Percentiles rank a stretch among this genome's conserved stretches.
Conservation (phyloP, 768 basidiomycete genomes). For the Phaeolepiota aurea region DNA sequence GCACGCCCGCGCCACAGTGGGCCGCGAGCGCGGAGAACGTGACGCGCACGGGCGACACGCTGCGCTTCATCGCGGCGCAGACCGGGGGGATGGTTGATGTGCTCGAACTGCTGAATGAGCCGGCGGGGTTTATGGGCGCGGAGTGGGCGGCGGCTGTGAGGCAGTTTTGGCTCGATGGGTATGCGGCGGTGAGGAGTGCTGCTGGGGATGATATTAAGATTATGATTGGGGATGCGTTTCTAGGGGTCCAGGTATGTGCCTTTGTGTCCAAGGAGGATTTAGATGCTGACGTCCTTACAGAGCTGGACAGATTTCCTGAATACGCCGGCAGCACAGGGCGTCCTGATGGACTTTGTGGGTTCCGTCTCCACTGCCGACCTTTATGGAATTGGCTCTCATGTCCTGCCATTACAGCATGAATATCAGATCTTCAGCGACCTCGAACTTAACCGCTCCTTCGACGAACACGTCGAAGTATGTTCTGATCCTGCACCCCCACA, state of each 20-base stretch:
- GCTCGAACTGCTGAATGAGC: constrained; percentile 66
- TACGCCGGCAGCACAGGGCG: constrained; percentile 41
- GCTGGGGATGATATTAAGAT: constrained; percentile 42
- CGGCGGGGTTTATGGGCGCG: constrained; percentile 42
- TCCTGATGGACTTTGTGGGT: constrained; percentile 59
- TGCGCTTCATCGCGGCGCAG: constrained; percentile 44
- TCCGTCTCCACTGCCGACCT: neutral
- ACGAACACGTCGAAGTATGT: constrained; percentile 49
- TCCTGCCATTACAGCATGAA: constrained; percentile 37
- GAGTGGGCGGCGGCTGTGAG: constrained; percentile 34
- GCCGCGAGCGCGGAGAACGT: constrained; percentile 40
- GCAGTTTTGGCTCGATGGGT: constrained; percentile 54
- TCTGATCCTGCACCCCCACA: neutral
- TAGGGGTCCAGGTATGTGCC: constrained; percentile 39
- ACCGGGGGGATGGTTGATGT: constrained; percentile 51
- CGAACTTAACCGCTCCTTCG: constrained; percentile 44
- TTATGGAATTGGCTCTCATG: neutral
- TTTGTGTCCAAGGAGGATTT: constrained; percentile 1
- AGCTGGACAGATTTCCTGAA: constrained; percentile 56
- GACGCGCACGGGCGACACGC: constrained; percentile 47
- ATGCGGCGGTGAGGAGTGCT: constrained; percentile 44
- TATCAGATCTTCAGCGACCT: constrained; percentile 65
- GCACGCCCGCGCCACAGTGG: constrained; percentile 49
- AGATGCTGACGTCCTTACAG: constrained; percentile 17
- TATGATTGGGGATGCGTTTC: constrained; percentile 69